phyloP scores from a whole-genome alignment of 305 asterid species.

The Fraxinus baroniana region DNA sequence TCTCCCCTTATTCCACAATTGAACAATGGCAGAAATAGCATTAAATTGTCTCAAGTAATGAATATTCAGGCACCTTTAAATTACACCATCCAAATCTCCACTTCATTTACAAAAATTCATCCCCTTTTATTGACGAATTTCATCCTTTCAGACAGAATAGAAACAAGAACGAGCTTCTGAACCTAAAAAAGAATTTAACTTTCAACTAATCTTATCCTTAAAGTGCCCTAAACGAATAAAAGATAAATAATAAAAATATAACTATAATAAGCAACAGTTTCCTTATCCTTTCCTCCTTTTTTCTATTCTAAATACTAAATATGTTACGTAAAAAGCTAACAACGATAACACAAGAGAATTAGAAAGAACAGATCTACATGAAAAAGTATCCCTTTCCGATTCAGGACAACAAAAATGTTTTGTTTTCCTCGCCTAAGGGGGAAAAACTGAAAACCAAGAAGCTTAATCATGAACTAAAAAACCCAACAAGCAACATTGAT shows the following conservation, averaged over 20 bases:
- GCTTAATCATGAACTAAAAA: too few relatives aligned
- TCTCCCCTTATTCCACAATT: slow-evolving; percentile 10
- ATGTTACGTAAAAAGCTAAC: slow-evolving; percentile 29
- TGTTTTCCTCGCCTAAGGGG: too few relatives aligned
- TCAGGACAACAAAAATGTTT: not conserved
- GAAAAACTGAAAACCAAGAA: too few relatives aligned
- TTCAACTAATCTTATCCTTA: slow-evolving; percentile 32
- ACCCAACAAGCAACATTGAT: too few relatives aligned
- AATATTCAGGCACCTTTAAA: not conserved
- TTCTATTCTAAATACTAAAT: not conserved
- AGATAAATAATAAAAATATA: slow-evolving; percentile 1
- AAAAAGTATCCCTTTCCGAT: not conserved
- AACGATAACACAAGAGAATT: slow-evolving; percentile 10
- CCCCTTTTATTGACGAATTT: slow-evolving; percentile 3
- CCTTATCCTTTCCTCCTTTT: slow-evolving; percentile 17
- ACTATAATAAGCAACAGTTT: not conserved
- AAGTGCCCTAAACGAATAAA: slow-evolving; percentile 11
- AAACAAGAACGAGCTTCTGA: not conserved
- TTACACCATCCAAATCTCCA: slow-evolving; percentile 6
- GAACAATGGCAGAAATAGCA: not conserved
- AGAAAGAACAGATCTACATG: not conserved
- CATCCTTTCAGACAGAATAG: not conserved
- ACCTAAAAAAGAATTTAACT: not conserved
- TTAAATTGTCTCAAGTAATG: not conserved
- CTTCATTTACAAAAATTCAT: slow-evolving; percentile 4